Percentiles rank a stretch among this genome's conserved stretches.
phyloP scores from a whole-genome alignment of 2,329 filamentous ascomycete species.

The Fusarium foetens region DNA sequence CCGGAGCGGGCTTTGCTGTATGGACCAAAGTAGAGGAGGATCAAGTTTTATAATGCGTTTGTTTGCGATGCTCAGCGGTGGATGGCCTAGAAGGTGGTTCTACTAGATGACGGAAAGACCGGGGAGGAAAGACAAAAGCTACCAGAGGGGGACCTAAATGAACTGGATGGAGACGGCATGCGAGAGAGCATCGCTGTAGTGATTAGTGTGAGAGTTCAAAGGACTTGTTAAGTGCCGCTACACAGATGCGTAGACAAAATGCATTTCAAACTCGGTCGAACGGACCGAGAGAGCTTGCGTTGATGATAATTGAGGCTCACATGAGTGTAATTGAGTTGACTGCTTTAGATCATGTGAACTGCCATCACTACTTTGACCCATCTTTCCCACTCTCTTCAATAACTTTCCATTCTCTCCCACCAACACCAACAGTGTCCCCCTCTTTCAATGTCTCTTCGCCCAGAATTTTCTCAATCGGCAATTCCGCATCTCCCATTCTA shows the following conservation, averaged over 20 bases:
- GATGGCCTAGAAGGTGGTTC: slow-evolving; percentile 17
- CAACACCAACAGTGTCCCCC: slow-evolving; percentile 35
- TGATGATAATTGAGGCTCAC: background rate
- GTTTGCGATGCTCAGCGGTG: slow-evolving; percentile 7
- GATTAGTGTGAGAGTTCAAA: slow-evolving; percentile 5
- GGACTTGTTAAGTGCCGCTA: background rate
- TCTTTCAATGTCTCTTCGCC: slow-evolving; percentile 18
- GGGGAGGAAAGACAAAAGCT: slow-evolving; percentile 13
- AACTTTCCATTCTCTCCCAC: slow-evolving; percentile 49
- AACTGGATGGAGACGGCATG: background rate
- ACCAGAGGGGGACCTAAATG: background rate
- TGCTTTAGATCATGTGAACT: background rate
- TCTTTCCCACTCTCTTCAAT: slow-evolving; percentile 42
- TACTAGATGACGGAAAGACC: slow-evolving; percentile 19
- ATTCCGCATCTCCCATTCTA: slow-evolving; percentile 47
- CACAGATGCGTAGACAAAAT: slow-evolving; percentile 15
- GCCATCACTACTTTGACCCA: background rate
- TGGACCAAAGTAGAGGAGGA: slow-evolving; percentile 4
- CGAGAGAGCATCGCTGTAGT: slow-evolving; percentile 5
- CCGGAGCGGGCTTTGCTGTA: slow-evolving; percentile 12
- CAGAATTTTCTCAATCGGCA: slow-evolving; percentile 50
- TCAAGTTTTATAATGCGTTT: background rate
- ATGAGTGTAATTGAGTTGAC: background rate
- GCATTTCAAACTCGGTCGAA: slow-evolving; percentile 13
- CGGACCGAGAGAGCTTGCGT: slow-evolving; percentile 1